Evolutionary conservation across 495 filamentous ascomycete species (phyloP), one percentile per base, ranked within the genome.

Genomic region (Talaromyces thailandensis): DNA sequence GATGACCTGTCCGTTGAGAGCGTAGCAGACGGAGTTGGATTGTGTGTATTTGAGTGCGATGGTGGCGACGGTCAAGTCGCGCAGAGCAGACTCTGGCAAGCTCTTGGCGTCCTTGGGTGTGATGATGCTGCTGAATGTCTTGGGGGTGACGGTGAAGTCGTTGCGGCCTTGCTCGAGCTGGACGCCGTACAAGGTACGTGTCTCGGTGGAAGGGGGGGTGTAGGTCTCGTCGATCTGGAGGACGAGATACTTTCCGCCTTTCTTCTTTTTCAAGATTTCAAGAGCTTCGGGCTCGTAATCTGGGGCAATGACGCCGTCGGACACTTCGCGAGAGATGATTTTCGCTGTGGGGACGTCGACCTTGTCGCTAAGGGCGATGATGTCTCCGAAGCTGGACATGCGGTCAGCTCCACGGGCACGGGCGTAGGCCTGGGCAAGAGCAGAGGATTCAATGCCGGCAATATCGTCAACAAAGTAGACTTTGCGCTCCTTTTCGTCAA

Each of bases 381-480:
- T 85, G 74, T 98, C 94, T 56, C 94, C 94, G 72, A 98, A 97
- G 75, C 88, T 93, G 75, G 88, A 92, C 93, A 98, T 97, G 67
- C 94, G 88, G 76, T 98, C 94, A 21, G 93, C 91, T 64, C 94
- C 94, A 67, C 94, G 83, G 62, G 94, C 94, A 69, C 94, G 89
- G 29, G 94, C 94, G 66, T 98, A 98, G 28, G 94, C 94, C 76
- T 93, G 91, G 40, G 94, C 94, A 29, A 98, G 84, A 16, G 79
- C 81, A 16, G 93, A 97, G 24, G 84, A 83, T 71, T 94, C 89
- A 55, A 98, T 83, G 58, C 87, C 91, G 59, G 87, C 84, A 69
- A 98, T 93, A 72, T 97, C 95, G 64, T 96, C 91, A 29, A 98
- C 95, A 84, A 98, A 96, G 79, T 94, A 98, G 28, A 97, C 93